Conservation (phyloP, 1,284 basidiomycete genomes). For the Limonomyces culmigenus region DNA sequence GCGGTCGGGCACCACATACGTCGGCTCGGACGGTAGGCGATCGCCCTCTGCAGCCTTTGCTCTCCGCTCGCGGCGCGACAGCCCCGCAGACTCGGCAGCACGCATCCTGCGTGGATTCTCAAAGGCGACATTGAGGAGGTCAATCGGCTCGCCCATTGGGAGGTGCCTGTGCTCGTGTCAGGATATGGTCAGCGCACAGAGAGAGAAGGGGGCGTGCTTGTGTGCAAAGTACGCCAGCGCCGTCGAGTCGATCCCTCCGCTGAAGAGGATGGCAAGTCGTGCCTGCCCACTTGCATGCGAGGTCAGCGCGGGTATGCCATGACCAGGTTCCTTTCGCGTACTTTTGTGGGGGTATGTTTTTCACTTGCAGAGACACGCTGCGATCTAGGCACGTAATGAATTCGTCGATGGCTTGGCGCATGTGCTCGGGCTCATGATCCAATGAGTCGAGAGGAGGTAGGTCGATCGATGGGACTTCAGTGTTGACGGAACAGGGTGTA, state of each 20-base stretch:
- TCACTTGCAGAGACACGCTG: slow-evolving; percentile 46
- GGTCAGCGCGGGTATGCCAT: background rate
- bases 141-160: slow-evolving; percentile 66
- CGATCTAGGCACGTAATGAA: slow-evolving; percentile 34
- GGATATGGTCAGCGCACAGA: background rate
- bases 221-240: slow-evolving; percentile 70
- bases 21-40: slow-evolving; percentile 11
- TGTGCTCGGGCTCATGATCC: slow-evolving; percentile 25
- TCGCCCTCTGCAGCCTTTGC: slow-evolving; percentile 20
- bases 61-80: slow-evolving; percentile 29
- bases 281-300: slow-evolving; percentile 18
- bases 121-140: slow-evolving; percentile 92
- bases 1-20: slow-evolving; percentile 75
- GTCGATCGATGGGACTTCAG: background rate
- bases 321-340: slow-evolving; percentile 11
- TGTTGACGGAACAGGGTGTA: background rate
- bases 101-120: slow-evolving; percentile 72
- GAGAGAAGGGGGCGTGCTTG: slow-evolving; percentile 21
- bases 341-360: slow-evolving; percentile 29
- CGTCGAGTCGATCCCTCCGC: slow-evolving; percentile 91
- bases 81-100: slow-evolving; percentile 16
- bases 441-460: slow-evolving; percentile 16
- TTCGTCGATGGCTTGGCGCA: slow-evolving; percentile 28
- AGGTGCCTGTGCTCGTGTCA: slow-evolving; percentile 55
- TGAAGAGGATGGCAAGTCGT: slow-evolving; percentile 80